phyloP scores from a whole-genome alignment of 108 stramenopile genomes.

The Pseudonitzschia multistriata region DNA sequence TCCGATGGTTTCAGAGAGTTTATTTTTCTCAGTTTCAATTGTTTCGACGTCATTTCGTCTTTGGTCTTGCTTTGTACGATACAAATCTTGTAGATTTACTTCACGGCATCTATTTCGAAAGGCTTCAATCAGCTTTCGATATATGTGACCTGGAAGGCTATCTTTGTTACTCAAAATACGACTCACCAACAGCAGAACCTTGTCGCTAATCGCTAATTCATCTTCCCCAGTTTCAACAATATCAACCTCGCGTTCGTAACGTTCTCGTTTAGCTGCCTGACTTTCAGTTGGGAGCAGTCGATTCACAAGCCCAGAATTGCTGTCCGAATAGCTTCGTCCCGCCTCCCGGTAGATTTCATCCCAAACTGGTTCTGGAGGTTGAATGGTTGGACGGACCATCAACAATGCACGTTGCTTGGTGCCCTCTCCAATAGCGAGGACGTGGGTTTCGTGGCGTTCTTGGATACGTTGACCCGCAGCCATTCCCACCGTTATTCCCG shows the following conservation, averaged over 20 bases:
- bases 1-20: not conserved
- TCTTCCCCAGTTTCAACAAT: conserved; percentile 68
- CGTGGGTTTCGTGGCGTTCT: conserved; percentile 47
- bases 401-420: conserved; percentile 50
- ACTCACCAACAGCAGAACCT: conserved; percentile 74
- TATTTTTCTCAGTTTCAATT: not conserved
- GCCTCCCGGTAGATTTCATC: conserved; percentile 51
- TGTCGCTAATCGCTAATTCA: conserved; percentile 73
- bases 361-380: conserved; percentile 59
- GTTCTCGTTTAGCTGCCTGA: conserved; percentile 43
- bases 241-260: conserved; percentile 67
- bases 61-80: not conserved
- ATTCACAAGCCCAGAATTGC: conserved; percentile 4
- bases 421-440: conserved; percentile 53
- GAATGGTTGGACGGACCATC: conserved; percentile 70
- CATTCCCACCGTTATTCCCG: conserved; percentile 64
- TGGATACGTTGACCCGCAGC: conserved; percentile 49
- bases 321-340: conserved; percentile 18
- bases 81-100: not conserved
- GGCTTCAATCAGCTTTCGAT: conserved; percentile 61
- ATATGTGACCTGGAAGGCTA: conserved; percentile 81
- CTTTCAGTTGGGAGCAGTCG: conserved; percentile 24
- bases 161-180: conserved; percentile 74
- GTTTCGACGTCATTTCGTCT: not conserved
- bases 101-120: conserved; percentile 35